Evolutionary conservation across 1,139 yeast genomes (phyloP), one percentile per base, ranked within the genome.

Genomic region (Trichomonascaceae sp.): DNA sequence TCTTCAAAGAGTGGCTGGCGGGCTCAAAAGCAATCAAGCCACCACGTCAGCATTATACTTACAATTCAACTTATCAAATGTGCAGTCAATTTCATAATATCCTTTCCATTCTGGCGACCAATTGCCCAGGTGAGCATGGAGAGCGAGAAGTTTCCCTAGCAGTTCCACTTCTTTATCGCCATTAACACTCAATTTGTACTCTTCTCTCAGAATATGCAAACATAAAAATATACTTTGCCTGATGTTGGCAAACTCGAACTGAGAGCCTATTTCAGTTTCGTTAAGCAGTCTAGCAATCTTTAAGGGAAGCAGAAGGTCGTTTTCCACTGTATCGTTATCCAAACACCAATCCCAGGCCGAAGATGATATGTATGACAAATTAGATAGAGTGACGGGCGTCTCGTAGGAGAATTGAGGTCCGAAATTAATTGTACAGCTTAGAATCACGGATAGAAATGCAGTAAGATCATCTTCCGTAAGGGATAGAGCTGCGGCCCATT

Each of bases 161-260:
- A 69, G 68, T 3, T 70, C 61, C 17, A 77, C 70, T 19, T 73
- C 70, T 0, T 62, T 58, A 1, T 65, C 58, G 10, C 77, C 74
- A 41, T 83, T 71, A 1, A 81, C 70, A 61, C 86, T 83, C 43
- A 93, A 72, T 54, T 79, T 76, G 47, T 78, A 70, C 58, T 91
- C 98, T 67, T 93, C 97, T 56, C 91, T 72, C 2, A 89, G 70
- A 39, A 89, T 65, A 71, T 91, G 98, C 45, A 91, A 68, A 0
- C 90, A 81, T 38, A 87, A 69, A 0, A 84, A 75, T n/a, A 88
- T 75, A 57, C 80, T 82, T 1, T 89, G 87, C 1, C 54, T 83
- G 69, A 63, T 81, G 18, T 55, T 57, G 36, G 55, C 30, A 52
- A 58, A 53, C 53, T 58, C 60, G 50, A 58, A 55, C 30, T 55